These are phyloP conservation scores for Shiraia bambusicola DNA, from an alignment of 2,329 filamentous ascomycete genomes.

Conservation along the genomic window DNA sequence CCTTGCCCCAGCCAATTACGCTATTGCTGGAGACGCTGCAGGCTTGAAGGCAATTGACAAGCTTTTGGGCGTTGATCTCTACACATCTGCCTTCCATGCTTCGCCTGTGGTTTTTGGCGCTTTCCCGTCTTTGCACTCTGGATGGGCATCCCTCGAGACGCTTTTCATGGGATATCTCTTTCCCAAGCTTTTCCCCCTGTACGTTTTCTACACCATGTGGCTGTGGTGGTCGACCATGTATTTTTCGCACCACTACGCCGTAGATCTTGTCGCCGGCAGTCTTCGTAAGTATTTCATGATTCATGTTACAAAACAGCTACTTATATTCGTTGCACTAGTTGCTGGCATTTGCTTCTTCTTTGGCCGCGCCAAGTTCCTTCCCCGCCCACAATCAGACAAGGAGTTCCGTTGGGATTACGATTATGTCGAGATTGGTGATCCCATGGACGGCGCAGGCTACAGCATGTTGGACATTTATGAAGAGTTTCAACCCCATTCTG, in stretches of 20 bases:
- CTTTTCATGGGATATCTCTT: slow-evolving; percentile 93
- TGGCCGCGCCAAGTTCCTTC: slow-evolving; percentile 76
- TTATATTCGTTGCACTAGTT: slow-evolving; percentile 41
- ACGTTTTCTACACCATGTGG: slow-evolving; percentile 84
- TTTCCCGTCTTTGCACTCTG: slow-evolving; percentile 90
- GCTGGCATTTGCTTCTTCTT: slow-evolving; percentile 81
- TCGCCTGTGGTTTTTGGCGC: slow-evolving; percentile 92
- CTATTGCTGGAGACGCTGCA: slow-evolving; percentile 84
- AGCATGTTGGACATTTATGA: slow-evolving; percentile 60
- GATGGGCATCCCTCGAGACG: slow-evolving; percentile 83
- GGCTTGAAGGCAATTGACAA: slow-evolving; percentile 86
- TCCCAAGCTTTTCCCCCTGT: slow-evolving; percentile 76
- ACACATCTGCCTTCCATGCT: slow-evolving; percentile 87
- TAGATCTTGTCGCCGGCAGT: slow-evolving; percentile 86
- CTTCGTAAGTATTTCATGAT: slow-evolving; percentile 50
- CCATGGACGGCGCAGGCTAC: slow-evolving; percentile 50
- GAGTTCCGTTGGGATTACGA: slow-evolving; percentile 93
- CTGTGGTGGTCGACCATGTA: slow-evolving; percentile 99
- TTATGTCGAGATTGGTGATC: slow-evolving; percentile 81
- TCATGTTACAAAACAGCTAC: background rate
- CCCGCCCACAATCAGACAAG: slow-evolving; percentile 81
- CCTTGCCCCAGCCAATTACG: slow-evolving; percentile 86
- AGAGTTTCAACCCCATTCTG: slow-evolving; percentile 54
- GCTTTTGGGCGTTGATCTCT: slow-evolving; percentile 87
- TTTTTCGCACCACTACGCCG: slow-evolving; percentile 92